These are phyloP conservation scores for Pichia phayaonensis DNA, from an alignment of 805 yeast species.

Conservation along the genomic window DNA sequence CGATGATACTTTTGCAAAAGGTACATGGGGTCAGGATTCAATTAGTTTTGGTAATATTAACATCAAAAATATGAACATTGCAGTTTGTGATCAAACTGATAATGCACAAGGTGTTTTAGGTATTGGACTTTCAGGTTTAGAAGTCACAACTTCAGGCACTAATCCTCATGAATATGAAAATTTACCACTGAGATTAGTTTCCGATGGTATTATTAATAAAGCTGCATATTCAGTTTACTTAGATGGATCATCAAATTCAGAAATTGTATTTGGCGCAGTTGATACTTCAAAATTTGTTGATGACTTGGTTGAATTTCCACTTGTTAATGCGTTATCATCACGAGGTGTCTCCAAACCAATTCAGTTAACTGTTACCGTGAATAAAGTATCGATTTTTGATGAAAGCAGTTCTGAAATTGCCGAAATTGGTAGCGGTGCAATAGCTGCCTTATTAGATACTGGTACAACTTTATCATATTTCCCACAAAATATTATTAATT, in stretches of 20 bases:
- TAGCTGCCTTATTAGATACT: slow-evolving; percentile 44
- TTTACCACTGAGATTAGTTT: slow-evolving; percentile 54
- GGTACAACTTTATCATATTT: slow-evolving; percentile 48
- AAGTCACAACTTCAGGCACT: slow-evolving; percentile 38
- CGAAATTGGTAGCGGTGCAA: slow-evolving; percentile 21
- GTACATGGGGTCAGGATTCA: slow-evolving; percentile 57
- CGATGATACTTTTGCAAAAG: slow-evolving; percentile 41
- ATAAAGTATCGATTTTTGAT: slow-evolving; percentile 25
- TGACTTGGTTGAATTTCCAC: slow-evolving; percentile 39
- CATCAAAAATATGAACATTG: slow-evolving; percentile 53
- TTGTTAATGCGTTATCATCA: slow-evolving; percentile 35
- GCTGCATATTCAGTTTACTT: slow-evolving; percentile 58
- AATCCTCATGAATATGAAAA: slow-evolving; percentile 46
- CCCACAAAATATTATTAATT: slow-evolving; percentile 29
- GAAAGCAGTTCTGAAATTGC: slow-evolving; percentile 12
- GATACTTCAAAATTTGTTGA: slow-evolving; percentile 60
- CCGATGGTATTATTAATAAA: slow-evolving; percentile 47
- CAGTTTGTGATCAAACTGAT: slow-evolving; percentile 60
- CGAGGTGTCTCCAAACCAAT: slow-evolving; percentile 33
- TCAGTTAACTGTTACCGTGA: slow-evolving; percentile 42
- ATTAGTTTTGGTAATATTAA: slow-evolving; percentile 43
- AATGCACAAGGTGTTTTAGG: slow-evolving; percentile 68
- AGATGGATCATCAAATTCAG: slow-evolving; percentile 42
- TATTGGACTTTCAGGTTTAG: slow-evolving; percentile 63
- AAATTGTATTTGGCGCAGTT: slow-evolving; percentile 65